These are phyloP conservation scores for Alternaria infectoria DNA, from an alignment of 2,329 filamentous ascomycete species.

Conservation along the genomic window DNA sequence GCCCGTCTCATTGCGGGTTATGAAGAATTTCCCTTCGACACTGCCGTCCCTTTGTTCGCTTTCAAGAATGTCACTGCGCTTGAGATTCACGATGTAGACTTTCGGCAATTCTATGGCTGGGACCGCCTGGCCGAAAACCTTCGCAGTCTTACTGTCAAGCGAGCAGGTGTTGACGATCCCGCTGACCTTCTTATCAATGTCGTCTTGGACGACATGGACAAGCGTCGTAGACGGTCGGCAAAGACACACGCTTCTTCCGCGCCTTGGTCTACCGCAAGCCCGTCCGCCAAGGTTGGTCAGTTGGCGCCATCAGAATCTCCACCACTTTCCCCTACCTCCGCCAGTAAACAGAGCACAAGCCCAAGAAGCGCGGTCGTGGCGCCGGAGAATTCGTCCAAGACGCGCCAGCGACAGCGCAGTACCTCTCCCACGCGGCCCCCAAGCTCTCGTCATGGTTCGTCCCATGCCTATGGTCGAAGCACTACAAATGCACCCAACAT, in stretches of 20 bases:
- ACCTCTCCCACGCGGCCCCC: conserved; percentile 79
- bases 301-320: conserved; percentile 72
- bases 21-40: conserved; percentile 98
- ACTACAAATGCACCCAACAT: conserved; percentile 65
- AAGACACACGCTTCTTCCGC: conserved; percentile 82
- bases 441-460: conserved; percentile 74
- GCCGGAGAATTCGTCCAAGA: conserved; percentile 62
- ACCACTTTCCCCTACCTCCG: conserved; percentile 47
- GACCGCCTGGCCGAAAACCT: conserved; percentile 91
- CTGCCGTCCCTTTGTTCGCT: conserved; percentile 90
- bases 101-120: conserved; percentile 97
- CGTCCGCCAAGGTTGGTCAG: conserved; percentile 68
- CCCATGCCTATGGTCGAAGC: conserved; percentile 68
- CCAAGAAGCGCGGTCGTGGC: conserved; percentile 57
- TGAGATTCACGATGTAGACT: conserved; percentile 94
- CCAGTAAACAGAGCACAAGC: conserved; percentile 56
- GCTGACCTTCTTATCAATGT: conserved; percentile 90
- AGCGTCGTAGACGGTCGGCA: conserved; percentile 82
- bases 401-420: conserved; percentile 66
- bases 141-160: conserved; percentile 85
- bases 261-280: conserved; percentile 69
- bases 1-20: conserved; percentile 89
- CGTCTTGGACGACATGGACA: conserved; percentile 95
- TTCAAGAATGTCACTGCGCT: conserved; percentile 97
- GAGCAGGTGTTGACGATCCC: conserved; percentile 86